phyloP scores from a whole-genome alignment of 495 filamentous ascomycete genomes.

The Filosporella fistucella region DNA sequence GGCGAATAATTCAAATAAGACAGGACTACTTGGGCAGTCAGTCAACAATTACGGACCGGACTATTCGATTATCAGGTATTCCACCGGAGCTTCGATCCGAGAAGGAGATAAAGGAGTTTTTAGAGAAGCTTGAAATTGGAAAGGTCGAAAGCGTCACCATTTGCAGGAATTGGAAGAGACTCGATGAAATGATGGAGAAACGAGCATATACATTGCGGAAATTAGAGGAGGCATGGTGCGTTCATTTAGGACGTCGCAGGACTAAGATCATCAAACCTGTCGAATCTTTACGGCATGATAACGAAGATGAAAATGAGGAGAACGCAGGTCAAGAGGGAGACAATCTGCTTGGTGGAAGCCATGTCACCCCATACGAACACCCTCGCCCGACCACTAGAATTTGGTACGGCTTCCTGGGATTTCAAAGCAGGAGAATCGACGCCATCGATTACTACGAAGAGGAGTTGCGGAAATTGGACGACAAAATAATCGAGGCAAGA shows the following conservation, averaged over 20 bases:
- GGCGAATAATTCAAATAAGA: slow-evolving; percentile 74
- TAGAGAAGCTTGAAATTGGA: slow-evolving; percentile 87
- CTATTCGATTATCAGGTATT: slow-evolving; percentile 86
- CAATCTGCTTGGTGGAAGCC: slow-evolving; percentile 25
- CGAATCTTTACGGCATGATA: slow-evolving; percentile 32
- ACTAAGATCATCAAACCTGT: slow-evolving; percentile 44
- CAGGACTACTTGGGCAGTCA: slow-evolving; percentile 92
- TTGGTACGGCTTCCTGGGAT: slow-evolving; percentile 73
- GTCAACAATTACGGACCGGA: slow-evolving; percentile 90
- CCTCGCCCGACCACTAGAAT: slow-evolving; percentile 65
- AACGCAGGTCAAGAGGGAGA: slow-evolving; percentile 14
- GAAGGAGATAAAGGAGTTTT: slow-evolving; percentile 75
- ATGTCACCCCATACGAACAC: slow-evolving; percentile 20
- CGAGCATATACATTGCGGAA: slow-evolving; percentile 60
- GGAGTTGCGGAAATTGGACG: slow-evolving; percentile 75
- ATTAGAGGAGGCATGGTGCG: slow-evolving; percentile 81
- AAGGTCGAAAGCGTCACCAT: slow-evolving; percentile 86
- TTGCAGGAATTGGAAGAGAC: slow-evolving; percentile 79
- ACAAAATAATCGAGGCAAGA: slow-evolving; percentile 64
- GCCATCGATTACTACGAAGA: slow-evolving; percentile 93
- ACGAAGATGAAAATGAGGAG: slow-evolving; percentile 35
- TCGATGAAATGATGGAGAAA: slow-evolving; percentile 72
- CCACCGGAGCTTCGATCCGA: slow-evolving; percentile 76
- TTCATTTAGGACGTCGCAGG: slow-evolving; percentile 27
- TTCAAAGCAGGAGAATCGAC: slow-evolving; percentile 72